Evolutionary conservation across 306 rosid species (phyloP).

Genomic region (apple (Malus domestica)): DNA sequence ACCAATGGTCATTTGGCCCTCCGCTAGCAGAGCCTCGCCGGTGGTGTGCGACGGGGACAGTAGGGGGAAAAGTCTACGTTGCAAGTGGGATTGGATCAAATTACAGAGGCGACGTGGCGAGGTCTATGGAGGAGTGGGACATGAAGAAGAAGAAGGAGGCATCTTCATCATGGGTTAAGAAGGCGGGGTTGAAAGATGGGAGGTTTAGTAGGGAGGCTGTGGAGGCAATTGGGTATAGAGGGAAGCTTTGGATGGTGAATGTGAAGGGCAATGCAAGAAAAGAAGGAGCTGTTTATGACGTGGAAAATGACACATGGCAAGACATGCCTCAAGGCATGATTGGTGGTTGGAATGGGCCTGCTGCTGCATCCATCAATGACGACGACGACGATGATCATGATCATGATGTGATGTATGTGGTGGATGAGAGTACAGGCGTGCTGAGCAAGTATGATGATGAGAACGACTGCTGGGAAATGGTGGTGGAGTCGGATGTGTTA

Average conservation of each 20-base stretch:
- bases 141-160: neutral
- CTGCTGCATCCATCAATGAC: neutral
- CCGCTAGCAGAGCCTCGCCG: neutral
- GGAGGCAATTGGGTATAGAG: neutral
- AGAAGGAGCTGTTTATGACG: neutral
- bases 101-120: neutral
- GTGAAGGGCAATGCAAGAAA: neutral
- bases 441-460: neutral
- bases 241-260: constrained; percentile 1
- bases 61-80: neutral
- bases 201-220: neutral
- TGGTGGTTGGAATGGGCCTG: neutral
- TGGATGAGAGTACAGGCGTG: neutral
- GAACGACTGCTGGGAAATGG: neutral
- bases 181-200: neutral
- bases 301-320: neutral
- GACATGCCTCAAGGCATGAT: neutral
- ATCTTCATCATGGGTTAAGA: neutral
- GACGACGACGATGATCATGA: neutral
- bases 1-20: neutral
- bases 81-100: neutral
- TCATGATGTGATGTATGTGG: neutral
- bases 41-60: neutral
- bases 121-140: constrained; percentile 1
- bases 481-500: neutral